Conservation (phyloP, 139 green algal genomes). For the Coelastrella sp. region DNA sequence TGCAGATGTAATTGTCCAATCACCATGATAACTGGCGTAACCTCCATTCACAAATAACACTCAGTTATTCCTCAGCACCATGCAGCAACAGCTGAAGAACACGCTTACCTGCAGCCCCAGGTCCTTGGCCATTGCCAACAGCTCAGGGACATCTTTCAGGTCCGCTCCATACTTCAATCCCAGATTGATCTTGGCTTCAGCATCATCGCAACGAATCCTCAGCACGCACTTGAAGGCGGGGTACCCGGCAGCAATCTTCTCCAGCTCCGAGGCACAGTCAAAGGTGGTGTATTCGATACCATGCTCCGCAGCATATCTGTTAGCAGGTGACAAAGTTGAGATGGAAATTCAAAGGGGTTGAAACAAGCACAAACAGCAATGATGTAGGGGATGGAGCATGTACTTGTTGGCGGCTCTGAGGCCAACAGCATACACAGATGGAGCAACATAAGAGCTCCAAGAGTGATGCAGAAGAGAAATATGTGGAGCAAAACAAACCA, state of each 20-base stretch:
- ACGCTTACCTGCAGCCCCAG: conserved; percentile 66
- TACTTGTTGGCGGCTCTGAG: background rate
- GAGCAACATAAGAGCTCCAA: too few relatives aligned
- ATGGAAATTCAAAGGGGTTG: background rate
- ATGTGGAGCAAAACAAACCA: background rate
- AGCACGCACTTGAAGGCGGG: conserved; percentile 74
- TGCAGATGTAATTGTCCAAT: too few relatives aligned
- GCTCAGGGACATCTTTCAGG: conserved; percentile 28
- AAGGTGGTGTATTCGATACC: conserved; percentile 77
- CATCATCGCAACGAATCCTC: conserved; percentile 86
- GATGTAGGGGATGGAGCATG: background rate
- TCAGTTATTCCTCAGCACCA: too few relatives aligned
- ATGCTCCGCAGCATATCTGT: conserved; percentile 36
- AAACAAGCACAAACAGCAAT: too few relatives aligned
- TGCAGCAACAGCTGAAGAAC: background rate
- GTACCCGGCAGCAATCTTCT: conserved; percentile 85
- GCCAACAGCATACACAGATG: too few relatives aligned
- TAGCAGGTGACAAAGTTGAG: background rate
- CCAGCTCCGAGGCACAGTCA: conserved; percentile 86
- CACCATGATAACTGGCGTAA: too few relatives aligned
- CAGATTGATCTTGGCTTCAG: conserved; percentile 48
- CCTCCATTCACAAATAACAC: too few relatives aligned
- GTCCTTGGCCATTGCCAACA: conserved; percentile 45
- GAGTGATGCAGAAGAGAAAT: too few relatives aligned
- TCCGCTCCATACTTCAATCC: conserved; percentile 59